Evolutionary conservation across 1,284 basidiomycete genomes (phyloP).

Genomic region (Cystobasidium pallidum): DNA sequence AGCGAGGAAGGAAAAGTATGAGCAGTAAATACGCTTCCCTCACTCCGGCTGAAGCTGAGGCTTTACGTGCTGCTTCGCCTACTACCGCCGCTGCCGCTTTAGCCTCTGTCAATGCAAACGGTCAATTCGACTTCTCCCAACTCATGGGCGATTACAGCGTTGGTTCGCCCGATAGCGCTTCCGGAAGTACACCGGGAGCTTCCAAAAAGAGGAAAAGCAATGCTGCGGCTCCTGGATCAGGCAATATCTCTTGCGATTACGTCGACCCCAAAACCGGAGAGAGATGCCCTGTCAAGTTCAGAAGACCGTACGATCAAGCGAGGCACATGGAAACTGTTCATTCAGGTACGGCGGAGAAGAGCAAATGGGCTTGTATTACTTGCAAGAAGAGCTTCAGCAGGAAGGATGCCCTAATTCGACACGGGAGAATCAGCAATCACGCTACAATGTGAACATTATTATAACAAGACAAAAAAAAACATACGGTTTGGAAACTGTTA

Average conservation of each 20-base stretch:
- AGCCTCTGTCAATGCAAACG: constrained; percentile 24
- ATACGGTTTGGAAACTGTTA: too few relatives aligned
- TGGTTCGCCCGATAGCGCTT: constrained; percentile 4
- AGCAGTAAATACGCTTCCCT: constrained; percentile 12
- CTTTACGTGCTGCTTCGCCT: constrained; percentile 28
- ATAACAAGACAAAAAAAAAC: too few relatives aligned
- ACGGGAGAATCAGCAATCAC: constrained; percentile 39
- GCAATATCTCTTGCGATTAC: constrained; percentile 30
- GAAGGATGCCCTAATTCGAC: constrained; percentile 43
- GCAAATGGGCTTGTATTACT: constrained; percentile 36
- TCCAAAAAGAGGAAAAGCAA: constrained; percentile 26
- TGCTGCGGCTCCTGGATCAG: constrained; percentile 34
- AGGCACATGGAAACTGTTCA: constrained; percentile 44
- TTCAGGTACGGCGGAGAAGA: constrained; percentile 6
- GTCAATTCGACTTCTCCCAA: constrained; percentile 20
- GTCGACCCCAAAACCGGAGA: constrained; percentile 40
- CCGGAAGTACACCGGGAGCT: constrained; percentile 17
- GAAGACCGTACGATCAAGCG: constrained; percentile 43
- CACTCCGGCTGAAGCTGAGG: constrained; percentile 23
- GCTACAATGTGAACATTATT: constrained; percentile 17
- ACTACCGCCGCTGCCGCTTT: constrained; percentile 32
- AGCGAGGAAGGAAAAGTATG: constrained; percentile 16
- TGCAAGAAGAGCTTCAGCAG: constrained; percentile 41
- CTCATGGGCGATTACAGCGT: constrained; percentile 16
- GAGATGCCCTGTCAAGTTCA: constrained; percentile 34